Evolutionary conservation across 306 rosid species (phyloP).

Genomic region (Cucumis hystrix): DNA sequence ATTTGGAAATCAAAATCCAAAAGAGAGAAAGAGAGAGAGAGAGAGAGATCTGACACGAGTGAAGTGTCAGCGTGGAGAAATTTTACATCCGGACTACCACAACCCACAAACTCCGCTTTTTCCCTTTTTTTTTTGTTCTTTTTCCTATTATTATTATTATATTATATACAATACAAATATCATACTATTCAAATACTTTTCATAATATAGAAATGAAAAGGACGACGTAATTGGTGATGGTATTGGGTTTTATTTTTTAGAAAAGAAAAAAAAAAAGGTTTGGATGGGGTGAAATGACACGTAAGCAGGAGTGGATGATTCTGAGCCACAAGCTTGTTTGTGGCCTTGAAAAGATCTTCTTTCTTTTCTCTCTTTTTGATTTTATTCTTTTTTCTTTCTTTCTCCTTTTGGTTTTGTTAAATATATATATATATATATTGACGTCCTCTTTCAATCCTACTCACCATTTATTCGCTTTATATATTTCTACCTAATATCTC

Average conservation of each 20-base stretch:
- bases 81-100: background rate
- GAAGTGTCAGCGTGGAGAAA: conserved; percentile 3
- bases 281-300: conserved; percentile 20
- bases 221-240: background rate
- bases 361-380: background rate
- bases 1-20: background rate
- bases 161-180: background rate
- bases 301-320: conserved; percentile 15
- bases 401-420: background rate
- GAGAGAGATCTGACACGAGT: conserved; percentile 6
- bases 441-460: background rate
- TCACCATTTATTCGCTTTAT: background rate
- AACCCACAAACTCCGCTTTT: background rate
- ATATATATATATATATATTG: background rate
- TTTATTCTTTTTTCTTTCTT: background rate
- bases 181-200: background rate
- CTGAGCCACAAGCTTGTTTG: conserved; percentile 38
- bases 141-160: background rate
- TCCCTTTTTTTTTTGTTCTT: background rate
- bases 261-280: background rate
- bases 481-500: background rate
- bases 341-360: conserved; percentile 22
- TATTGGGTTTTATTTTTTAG: background rate
- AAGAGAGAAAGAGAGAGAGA: conserved; percentile 1
- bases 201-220: background rate